These are phyloP conservation scores for Diaporthe australafricana DNA, from an alignment of 2,329 filamentous ascomycete species.

Conservation along the genomic window DNA sequence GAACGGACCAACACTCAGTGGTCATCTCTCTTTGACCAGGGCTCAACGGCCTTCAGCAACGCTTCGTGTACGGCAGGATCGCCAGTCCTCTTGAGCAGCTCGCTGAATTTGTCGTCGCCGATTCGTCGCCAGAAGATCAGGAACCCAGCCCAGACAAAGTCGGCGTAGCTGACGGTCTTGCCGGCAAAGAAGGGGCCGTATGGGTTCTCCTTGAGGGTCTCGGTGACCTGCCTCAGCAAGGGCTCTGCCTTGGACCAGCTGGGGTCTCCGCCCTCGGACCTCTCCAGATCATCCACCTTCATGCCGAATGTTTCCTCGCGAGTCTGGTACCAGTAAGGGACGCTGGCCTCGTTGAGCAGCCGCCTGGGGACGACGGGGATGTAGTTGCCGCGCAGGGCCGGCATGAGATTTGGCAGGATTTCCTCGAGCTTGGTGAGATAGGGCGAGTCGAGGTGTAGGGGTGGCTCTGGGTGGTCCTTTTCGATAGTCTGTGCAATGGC, in stretches of 20 bases:
- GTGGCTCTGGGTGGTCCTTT: conserved; percentile 65
- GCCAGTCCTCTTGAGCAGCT: conserved; percentile 51
- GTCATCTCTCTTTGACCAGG: conserved; percentile 54
- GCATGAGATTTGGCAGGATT: conserved; percentile 49
- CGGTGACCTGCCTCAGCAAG: conserved; percentile 50
- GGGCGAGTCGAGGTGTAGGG: conserved; percentile 67
- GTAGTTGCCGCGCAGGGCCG: conserved; percentile 53
- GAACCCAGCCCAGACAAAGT: conserved; percentile 59
- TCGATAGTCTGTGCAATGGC: conserved; percentile 71
- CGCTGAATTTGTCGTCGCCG: conserved; percentile 49
- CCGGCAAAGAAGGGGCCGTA: conserved; percentile 73
- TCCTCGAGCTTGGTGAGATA: conserved; percentile 57
- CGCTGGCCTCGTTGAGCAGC: conserved; percentile 63
- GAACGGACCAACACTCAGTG: conserved; percentile 42
- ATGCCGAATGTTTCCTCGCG: conserved; percentile 63
- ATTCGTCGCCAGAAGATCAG: conserved; percentile 51
- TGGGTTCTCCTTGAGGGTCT: conserved; percentile 63
- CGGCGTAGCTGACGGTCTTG: conserved; percentile 64
- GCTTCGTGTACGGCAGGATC: conserved; percentile 52
- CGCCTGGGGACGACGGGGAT: conserved; percentile 60
- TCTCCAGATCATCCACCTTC: conserved; percentile 61
- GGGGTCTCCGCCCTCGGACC: conserved; percentile 60
- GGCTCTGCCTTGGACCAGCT: conserved; percentile 60
- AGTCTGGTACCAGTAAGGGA: conserved; percentile 67
- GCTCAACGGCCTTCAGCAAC: conserved; percentile 54